Conservation (phyloP, 2,329 filamentous ascomycete genomes). For the Pseudopyrenochaeta lycopersici region DNA sequence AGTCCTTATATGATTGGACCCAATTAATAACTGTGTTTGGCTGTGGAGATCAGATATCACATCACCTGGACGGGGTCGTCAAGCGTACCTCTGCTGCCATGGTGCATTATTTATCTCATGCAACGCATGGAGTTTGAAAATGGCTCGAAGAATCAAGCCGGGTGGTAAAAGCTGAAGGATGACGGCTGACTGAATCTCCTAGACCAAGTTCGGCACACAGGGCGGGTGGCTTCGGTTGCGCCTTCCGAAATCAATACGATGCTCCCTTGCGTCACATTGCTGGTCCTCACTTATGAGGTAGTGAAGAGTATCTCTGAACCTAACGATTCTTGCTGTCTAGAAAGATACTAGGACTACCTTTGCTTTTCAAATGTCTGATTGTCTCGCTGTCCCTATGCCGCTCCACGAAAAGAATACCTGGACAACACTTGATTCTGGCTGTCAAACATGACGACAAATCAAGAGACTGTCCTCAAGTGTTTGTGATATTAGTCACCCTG, state of each 20-base stretch:
- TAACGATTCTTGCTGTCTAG: too few relatives aligned
- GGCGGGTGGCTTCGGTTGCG: neutral
- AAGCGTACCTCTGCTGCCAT: neutral
- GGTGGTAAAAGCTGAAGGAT: neutral
- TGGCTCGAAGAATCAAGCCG: neutral
- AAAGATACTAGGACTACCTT: too few relatives aligned
- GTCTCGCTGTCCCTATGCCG: too few relatives aligned
- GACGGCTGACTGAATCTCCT: neutral
- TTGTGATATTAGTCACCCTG: too few relatives aligned
- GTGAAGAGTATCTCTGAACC: too few relatives aligned
- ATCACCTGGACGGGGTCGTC: neutral
- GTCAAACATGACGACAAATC: too few relatives aligned
- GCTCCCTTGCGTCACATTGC: neutral
- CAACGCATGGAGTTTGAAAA: neutral
- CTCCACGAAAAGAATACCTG: too few relatives aligned
- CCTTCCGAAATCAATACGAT: neutral
- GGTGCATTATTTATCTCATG: neutral
- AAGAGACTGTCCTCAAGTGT: too few relatives aligned
- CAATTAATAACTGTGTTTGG: constrained; percentile 18
- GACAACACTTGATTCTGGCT: too few relatives aligned
- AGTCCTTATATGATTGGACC: constrained; percentile 26
- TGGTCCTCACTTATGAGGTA: too few relatives aligned
- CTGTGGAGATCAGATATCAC: constrained; percentile 7
- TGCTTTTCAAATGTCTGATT: too few relatives aligned
- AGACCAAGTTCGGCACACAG: neutral